A percentile compares a stretch with the other conserved stretches of the same genome.
Conservation (phyloP, 345 rosid species). For the Brassica napus region DNA sequence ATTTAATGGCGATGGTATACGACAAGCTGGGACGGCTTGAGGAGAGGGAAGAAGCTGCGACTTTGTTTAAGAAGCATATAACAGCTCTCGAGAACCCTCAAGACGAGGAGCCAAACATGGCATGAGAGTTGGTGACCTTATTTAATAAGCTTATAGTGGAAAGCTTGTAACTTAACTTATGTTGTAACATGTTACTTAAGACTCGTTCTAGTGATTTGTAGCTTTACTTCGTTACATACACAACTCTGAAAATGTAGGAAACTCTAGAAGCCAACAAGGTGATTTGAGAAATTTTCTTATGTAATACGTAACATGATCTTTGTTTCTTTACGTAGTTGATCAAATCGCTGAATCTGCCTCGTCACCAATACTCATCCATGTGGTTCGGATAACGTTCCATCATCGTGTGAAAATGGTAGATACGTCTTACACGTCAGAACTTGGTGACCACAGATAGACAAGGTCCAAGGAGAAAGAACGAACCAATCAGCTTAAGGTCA, state of each 20-base stretch:
- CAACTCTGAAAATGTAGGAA: neutral
- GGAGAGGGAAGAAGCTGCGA: slow-evolving; percentile 81
- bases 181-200: neutral
- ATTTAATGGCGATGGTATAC: slow-evolving; percentile 65
- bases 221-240: neutral
- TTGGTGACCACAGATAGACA: neutral
- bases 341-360: neutral
- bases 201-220: neutral
- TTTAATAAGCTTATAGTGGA: slow-evolving; percentile 8
- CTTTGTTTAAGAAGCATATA: slow-evolving; percentile 69
- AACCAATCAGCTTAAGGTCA: slow-evolving; percentile 1
- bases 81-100: slow-evolving; percentile 65
- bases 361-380: neutral
- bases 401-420: neutral
- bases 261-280: neutral
- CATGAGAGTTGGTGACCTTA: slow-evolving; percentile 7
- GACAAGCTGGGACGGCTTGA: slow-evolving; percentile 60
- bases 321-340: neutral
- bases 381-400: neutral
- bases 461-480: neutral
- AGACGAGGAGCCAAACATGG: slow-evolving; percentile 37
- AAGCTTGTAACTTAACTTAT: slow-evolving; percentile 17
- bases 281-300: neutral
- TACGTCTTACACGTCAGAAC: slow-evolving; percentile 24
- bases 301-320: neutral